Base-by-base conservation (phyloP, 2,329 filamentous ascomycete species). In the Parafenestella ontariensis region DNA sequence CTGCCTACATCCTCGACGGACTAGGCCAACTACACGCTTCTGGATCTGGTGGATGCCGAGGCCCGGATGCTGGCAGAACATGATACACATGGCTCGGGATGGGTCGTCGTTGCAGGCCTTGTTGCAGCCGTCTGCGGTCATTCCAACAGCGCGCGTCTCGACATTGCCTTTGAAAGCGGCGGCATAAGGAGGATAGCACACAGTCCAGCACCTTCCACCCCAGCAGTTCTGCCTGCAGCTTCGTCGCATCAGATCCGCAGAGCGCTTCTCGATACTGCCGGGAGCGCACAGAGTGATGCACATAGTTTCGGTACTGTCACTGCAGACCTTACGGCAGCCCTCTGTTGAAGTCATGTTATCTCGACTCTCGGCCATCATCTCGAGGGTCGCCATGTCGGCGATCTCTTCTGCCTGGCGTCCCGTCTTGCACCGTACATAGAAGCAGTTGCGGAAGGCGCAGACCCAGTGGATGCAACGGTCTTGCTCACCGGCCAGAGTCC, bases 241-340 rank as follows among this genome's bases (percentile, higher is more conserved):
- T 10, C 36, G n/a, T 11, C 7, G 17, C 10, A 18, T 23, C 10
- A 23, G 36, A 3, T 15, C 20, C 3, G 20, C 18, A 13, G 36
- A 39, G 18, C 36, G 17, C 20, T 39, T 39, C 7, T 21, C 18
- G 10, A 21, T 23, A 21, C 20, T 18, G 18, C 17, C 13, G 7
- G 36, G 36, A 11, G 36, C 18, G 36, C 36, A 39, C 18, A 39
- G 18, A 17, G 9, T 21, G 18, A 39, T 20, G n/a, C 36, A 39
- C 36, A 20, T 21, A 9, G 2, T 8, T 3, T 39, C 18, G 6
- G 7, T 15, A 10, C 10, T 10, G 17, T 39, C 36, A 11, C 23
- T 39, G 18, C 36, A 39, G 11, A 52, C 26, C 42, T 46, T 37
- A 20, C 42, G 42, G 34, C 49, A 52, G 26, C 44, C 44, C 29